Percentiles rank a stretch among this genome's conserved stretches.
Evolutionary conservation across 345 rosid genomes (phyloP).

Genomic region (Lagerstroemia speciosa): DNA sequence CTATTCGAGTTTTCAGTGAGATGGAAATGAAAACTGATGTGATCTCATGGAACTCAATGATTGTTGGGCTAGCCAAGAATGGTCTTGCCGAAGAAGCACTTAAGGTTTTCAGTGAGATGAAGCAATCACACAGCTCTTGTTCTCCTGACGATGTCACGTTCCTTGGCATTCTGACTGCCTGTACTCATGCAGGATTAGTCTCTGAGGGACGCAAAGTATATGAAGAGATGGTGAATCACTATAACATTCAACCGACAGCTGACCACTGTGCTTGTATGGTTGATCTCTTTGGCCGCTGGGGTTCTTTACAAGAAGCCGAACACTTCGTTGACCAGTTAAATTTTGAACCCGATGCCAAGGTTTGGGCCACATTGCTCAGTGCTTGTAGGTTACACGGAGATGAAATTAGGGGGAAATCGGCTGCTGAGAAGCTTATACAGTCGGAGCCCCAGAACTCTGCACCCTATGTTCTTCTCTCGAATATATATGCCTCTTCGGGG

Average conservation of each 20-base stretch:
- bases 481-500: constrained; percentile 76
- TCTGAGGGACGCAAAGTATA: constrained; percentile 56
- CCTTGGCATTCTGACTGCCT: constrained; percentile 88
- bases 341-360: constrained; percentile 60
- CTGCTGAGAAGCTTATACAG: constrained; percentile 67
- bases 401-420: constrained; percentile 55
- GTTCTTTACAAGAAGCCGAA: constrained; percentile 71
- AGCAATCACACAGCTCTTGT: constrained; percentile 37
- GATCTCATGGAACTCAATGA: constrained; percentile 86
- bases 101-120: constrained; percentile 49
- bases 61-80: constrained; percentile 84
- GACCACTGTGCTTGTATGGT: constrained; percentile 88
- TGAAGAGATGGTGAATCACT: constrained; percentile 51
- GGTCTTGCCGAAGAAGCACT: constrained; percentile 84
- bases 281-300: constrained; percentile 95
- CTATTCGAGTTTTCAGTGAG: constrained; percentile 53
- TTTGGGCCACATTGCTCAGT: constrained; percentile 85
- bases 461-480: constrained; percentile 71
- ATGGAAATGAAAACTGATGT: constrained; percentile 42
- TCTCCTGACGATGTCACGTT: constrained; percentile 80
- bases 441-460: constrained; percentile 76
- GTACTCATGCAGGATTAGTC: constrained; percentile 89
- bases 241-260: constrained; percentile 52
- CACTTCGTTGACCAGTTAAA: constrained; percentile 49
- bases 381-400: constrained; percentile 84